These are phyloP conservation scores for Sarocladium oryzae DNA, from an alignment of 2,329 filamentous ascomycete genomes.

Conservation along the genomic window DNA sequence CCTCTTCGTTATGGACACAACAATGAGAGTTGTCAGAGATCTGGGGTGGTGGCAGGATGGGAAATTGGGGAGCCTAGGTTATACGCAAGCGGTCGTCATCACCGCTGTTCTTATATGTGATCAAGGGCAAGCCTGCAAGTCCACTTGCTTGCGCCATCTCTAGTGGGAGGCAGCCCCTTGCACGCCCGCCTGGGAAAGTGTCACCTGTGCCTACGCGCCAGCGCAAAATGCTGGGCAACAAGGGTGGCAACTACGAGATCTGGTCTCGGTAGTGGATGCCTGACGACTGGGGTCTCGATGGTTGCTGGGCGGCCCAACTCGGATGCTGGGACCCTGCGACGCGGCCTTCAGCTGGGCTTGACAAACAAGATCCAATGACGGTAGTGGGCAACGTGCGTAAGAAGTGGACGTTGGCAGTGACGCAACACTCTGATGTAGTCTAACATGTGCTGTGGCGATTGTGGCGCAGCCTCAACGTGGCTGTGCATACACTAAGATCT, in stretches of 20 bases:
- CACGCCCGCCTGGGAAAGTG: background rate
- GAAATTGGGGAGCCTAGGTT: background rate
- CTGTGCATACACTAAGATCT: background rate
- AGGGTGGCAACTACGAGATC: background rate
- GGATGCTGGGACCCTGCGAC: too few species aligned
- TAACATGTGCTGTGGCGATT: background rate
- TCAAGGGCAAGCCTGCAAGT: background rate
- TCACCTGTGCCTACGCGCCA: background rate
- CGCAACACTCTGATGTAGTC: background rate
- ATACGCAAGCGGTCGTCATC: slow-evolving; percentile 5
- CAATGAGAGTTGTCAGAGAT: background rate
- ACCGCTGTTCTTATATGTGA: slow-evolving; percentile 6
- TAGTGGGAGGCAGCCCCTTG: background rate
- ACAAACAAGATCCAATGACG: too few species aligned
- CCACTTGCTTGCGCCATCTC: background rate
- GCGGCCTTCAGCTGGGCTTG: too few species aligned
- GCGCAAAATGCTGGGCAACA: background rate
- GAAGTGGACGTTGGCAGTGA: slow-evolving; percentile 4
- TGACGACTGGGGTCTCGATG: background rate
- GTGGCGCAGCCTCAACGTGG: background rate
- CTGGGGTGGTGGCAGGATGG: background rate
- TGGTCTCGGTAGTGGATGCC: too few species aligned
- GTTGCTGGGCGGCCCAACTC: too few species aligned
- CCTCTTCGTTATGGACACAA: background rate
- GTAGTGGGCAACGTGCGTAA: too few species aligned